These are phyloP conservation scores for Ogataea haglerorum DNA, from an alignment of 805 yeast species.

Conservation along the genomic window DNA sequence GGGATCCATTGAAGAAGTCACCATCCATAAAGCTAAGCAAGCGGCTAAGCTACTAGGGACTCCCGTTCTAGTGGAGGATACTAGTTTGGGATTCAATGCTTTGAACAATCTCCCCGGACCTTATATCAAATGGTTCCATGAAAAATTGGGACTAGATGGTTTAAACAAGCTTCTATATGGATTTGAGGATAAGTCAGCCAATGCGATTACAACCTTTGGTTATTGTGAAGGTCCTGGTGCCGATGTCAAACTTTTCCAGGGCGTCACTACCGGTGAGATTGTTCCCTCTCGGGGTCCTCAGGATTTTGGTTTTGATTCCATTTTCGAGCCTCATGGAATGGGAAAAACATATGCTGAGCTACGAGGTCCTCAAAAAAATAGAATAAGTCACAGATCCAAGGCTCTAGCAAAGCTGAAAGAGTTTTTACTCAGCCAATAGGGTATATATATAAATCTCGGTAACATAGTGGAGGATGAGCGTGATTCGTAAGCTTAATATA, in stretches of 20 bases:
- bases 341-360: conserved; percentile 84
- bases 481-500: no score
- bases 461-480: background rate
- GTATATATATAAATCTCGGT: background rate
- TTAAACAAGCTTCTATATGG: conserved; percentile 73
- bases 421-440: conserved; percentile 36
- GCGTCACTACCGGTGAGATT: conserved; percentile 75
- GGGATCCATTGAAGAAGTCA: conserved; percentile 80
- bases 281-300: conserved; percentile 76
- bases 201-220: conserved; percentile 90
- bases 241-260: conserved; percentile 78
- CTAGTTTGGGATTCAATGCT: conserved; percentile 82
- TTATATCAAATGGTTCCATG: conserved; percentile 80
- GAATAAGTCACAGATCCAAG: conserved; percentile 80
- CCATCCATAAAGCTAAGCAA: conserved; percentile 70
- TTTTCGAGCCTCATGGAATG: conserved; percentile 79
- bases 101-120: conserved; percentile 89
- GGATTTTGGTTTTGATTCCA: conserved; percentile 92
- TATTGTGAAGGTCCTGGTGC: conserved; percentile 78
- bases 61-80: conserved; percentile 93
- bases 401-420: conserved; percentile 73
- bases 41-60: conserved; percentile 65
- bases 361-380: conserved; percentile 71
- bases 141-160: conserved; percentile 70
- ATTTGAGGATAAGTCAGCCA: conserved; percentile 80